phyloP scores from a whole-genome alignment of 805 yeast genomes.

The Lipomyces spencermartinsiae region DNA sequence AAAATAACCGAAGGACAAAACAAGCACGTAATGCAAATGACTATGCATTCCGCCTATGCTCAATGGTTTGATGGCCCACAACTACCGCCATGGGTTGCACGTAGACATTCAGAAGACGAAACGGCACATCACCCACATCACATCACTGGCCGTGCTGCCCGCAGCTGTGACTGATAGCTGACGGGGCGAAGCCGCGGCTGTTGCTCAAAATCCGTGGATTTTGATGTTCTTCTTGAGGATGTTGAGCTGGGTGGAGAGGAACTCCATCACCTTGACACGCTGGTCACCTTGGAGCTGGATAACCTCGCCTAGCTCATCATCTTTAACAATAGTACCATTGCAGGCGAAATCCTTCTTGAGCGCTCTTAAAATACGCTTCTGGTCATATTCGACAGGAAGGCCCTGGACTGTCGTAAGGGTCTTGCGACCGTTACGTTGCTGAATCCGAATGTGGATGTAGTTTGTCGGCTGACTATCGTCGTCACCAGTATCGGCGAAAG shows the following conservation, averaged over 20 bases:
- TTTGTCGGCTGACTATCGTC: conserved; percentile 94
- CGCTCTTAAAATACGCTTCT: conserved; percentile 90
- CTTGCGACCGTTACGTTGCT: conserved; percentile 99
- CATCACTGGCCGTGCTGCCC: background rate
- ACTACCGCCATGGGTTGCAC: background rate
- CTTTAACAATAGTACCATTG: conserved; percentile 97
- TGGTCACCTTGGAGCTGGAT: conserved; percentile 99
- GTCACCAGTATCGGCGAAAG: conserved; percentile 99
- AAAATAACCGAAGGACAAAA: background rate
- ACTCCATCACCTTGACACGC: conserved; percentile 94
- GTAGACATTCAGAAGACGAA: background rate
- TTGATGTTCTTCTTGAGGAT: conserved; percentile 95
- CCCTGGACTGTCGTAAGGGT: conserved; percentile 99
- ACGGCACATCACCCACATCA: background rate
- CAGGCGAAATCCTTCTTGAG: conserved; percentile 98
- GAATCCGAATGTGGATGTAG: conserved; percentile 94
- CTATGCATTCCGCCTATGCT: background rate
- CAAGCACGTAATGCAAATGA: background rate
- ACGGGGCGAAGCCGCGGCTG: background rate
- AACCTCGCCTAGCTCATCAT: conserved; percentile 93
- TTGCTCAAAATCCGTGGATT: conserved; percentile 89
- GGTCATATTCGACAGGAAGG: conserved; percentile 90
- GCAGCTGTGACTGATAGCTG: background rate
- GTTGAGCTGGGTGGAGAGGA: conserved; percentile 82
- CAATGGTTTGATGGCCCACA: background rate